Evolutionary conservation across 176 grass and related monocot genomes (phyloP), one percentile per base, ranked within the genome.

Genomic region (Aegilops longissima): DNA sequence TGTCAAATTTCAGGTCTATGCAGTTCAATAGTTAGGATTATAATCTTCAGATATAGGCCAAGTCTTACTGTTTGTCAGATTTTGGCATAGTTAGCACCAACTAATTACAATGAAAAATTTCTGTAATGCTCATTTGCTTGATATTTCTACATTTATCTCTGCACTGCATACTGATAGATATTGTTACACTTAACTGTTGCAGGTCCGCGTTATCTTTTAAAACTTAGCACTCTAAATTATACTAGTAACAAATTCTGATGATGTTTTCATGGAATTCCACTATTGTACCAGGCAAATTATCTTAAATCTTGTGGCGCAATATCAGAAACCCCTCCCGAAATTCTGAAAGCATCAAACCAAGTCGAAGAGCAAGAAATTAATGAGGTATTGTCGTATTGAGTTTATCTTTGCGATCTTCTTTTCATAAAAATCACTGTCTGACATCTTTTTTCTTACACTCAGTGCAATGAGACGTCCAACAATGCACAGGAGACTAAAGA

Each of bases 261-360:
- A 65, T 4, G 3, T 1, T 82, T 73, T 68, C 29, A 20, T 82
- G 78, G 5, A 12, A 47, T 77, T 80, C 45, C 6, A 38, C 70
- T 85, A 9, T 89, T 85, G 7, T 89, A 64, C 49, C 78, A 95
- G 92, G 90, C 79, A 61, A 91, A 93, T 36, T 89, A 94, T 83
- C 86, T 96, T 38, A 99, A 94, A 83, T 90, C 89, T 4, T 96
- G 90, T 77, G 93, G 91, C 4, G 36, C 88, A 11, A 93, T 94
- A 76, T 69, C 24, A 40, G 80, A 96, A 89, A 96, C 82, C 23
- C 93, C 88, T 47, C 61, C 79, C 25, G 92, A 96, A 75, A 85
- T 94, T 52, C 12, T 35, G 4, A 34, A 88, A 79, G n/a, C 12
- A 21, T 76, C 47, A 44, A 77, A 40, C 21, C 25, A 77, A 80